phyloP scores from a whole-genome alignment of 208 protist species.

The Tritrichomonas musculus region DNA sequence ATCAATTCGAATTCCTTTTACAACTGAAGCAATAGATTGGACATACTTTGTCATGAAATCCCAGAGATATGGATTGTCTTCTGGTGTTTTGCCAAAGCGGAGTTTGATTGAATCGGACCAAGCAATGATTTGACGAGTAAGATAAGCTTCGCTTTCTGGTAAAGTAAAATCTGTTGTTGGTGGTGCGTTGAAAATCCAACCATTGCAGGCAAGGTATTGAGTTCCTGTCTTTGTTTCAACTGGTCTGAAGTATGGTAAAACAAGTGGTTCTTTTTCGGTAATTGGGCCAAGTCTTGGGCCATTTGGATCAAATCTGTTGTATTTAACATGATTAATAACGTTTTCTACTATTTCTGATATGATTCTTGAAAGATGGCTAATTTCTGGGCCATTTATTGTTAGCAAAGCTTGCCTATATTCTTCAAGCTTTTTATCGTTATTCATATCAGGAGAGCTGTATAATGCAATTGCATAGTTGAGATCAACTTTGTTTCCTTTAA shows the following conservation, averaged over 20 bases:
- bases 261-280: neutral
- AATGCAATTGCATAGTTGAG: neutral
- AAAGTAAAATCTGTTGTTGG: neutral
- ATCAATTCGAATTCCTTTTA: neutral
- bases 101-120: neutral
- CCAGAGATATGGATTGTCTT: neutral
- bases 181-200: neutral
- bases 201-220: neutral
- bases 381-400: neutral
- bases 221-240: neutral
- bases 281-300: neutral
- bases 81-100: neutral
- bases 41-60: neutral
- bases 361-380: neutral
- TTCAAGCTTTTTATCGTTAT: neutral
- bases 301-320: neutral
- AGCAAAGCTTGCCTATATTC: neutral
- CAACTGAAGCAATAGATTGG: neutral
- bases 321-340: neutral
- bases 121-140: neutral
- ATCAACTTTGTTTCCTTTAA: neutral
- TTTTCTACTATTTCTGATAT: neutral
- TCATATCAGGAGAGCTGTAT: neutral
- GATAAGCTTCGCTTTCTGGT: neutral
- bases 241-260: neutral